Base-by-base conservation (phyloP, 768 basidiomycete species). In the Galerina marginata region DNA sequence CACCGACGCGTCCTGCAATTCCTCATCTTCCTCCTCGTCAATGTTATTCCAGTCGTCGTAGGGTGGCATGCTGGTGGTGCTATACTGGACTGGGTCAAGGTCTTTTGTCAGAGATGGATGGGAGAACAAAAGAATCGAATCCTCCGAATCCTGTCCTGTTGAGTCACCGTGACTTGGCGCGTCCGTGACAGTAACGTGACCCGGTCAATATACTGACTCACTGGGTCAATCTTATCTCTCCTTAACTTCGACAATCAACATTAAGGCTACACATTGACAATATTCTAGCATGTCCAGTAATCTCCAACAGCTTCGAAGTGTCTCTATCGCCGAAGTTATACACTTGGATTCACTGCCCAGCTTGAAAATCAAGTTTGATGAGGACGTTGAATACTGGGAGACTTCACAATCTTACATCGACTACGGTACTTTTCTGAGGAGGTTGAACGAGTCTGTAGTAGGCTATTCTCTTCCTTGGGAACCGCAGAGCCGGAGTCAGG, bases 21-120 rank as follows among this genome's bases (percentile, higher is more conserved):
- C 93, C 20, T 91, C 89, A 0, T 95, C 92, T 4, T 93, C 92
- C 6, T 93, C 91, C 0, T 92, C 89, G 15, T 90, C 90, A 26
- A 91, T 68, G 55, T 79, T 83, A 70, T 90, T 92, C 92, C 92
- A 93, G 58, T 92, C 89, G 38, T 92, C 90, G 61, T 87, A 93
- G 0, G 85, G 80, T 0, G 88, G 74, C 90, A 92, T 91, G 2
- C 52, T 60, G 20, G 40, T 2, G 2, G 11, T n/a, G 15, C 2
- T 10, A 26, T 23, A 43, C 2, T 36, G 20, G 29, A 36, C 7
- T 33, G 10, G 37, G 9, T 29, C 29, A 10, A 37, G 39, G 4
- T 26, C 20, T 29, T 11, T 11, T 4, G 33, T 29, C 10, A 46
- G 23, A 60, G 16, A 26, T 9, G 23, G 15, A 20, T 25, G 23